Evolutionary conservation across 2,329 filamentous ascomycete species (phyloP), one percentile per base, ranked within the genome.

Genomic region (Cytospora leucostoma): DNA sequence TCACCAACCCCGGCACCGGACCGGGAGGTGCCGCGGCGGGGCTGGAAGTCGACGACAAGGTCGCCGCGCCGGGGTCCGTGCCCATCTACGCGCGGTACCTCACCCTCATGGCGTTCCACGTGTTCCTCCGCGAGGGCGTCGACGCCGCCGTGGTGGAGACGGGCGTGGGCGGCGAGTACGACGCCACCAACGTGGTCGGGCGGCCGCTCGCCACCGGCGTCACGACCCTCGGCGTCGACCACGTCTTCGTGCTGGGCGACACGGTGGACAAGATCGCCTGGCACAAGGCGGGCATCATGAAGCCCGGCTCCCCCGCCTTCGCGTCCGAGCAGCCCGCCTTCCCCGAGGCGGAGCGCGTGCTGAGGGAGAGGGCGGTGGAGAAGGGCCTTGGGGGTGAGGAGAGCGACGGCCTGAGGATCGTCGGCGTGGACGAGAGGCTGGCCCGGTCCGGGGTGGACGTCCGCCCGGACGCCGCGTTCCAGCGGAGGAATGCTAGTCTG

Each of bases 261-360:
- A 88, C 85, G 0, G 76, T 90, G 12, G 84, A 84, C 37, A 80
- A 86, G 73, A 90, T 91, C 66, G 87, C 88, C 0, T 91, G 88
- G 88, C 87, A 91, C 74, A 91, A 91, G 74, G 85, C 86, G 1
- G 89, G 88, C 1, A 88, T 91, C 63, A 86, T 90, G 77, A 90
- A 90, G 74, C 62, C 71, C 0, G 84, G 82, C 1, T 78, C 79
- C 11, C 79, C 82, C 19, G 85, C 85, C 2, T 88, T 89, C 56
- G 85, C 84, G 0, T 76, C 85, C 5, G 74, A 79, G 34, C 86
- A 88, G 71, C 73, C 62, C 1, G 63, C 51, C 7, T 65, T 80
- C 0, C 72, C 78, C 2, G 76, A 71, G 1, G 78, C 79, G 1
- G 74, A 75, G 70, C 73, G 77, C 7, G 86, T 93, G 11, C 71